Evolutionary conservation across 352 stramenopile genomes (phyloP).

Genomic region (Globisporangium nagaii): DNA sequence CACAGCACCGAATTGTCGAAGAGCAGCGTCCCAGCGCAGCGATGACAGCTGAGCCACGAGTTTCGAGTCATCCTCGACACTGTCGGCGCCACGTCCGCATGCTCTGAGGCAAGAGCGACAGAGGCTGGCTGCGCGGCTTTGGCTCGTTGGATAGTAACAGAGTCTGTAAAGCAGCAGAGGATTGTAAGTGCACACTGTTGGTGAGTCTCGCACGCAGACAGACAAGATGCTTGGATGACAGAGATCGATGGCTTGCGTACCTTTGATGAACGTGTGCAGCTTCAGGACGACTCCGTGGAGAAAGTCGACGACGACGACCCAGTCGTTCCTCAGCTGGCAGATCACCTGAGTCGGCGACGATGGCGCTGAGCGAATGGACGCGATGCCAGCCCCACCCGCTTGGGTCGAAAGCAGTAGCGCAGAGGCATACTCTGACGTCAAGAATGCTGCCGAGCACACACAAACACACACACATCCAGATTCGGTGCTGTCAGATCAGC

Average conservation of each 20-base stretch:
- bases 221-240: too few species aligned
- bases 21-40: conserved; percentile 34
- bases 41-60: conserved; percentile 53
- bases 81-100: conserved; percentile 5
- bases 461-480: too few species aligned
- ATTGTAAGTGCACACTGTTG: neutral
- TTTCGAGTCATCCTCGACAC: conserved; percentile 14
- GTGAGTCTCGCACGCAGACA: too few species aligned
- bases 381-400: conserved; percentile 20
- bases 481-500: too few species aligned
- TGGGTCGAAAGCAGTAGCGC: conserved; percentile 22
- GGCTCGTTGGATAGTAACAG: conserved; percentile 9
- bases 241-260: conserved; percentile 11
- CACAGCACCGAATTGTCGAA: conserved; percentile 54
- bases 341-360: conserved; percentile 36
- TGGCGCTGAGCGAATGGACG: conserved; percentile 35
- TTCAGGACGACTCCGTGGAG: conserved; percentile 31
- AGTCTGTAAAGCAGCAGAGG: neutral
- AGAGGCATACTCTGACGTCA: conserved; percentile 9
- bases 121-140: conserved; percentile 21
- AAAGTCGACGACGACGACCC: conserved; percentile 55
- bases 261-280: conserved; percentile 51
- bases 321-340: conserved; percentile 69
- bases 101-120: conserved; percentile 23
- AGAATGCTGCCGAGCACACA: conserved; percentile 13